Evolutionary conservation across 257 asterid genomes (phyloP).

Genomic region (Ophiorrhiza pumila): DNA sequence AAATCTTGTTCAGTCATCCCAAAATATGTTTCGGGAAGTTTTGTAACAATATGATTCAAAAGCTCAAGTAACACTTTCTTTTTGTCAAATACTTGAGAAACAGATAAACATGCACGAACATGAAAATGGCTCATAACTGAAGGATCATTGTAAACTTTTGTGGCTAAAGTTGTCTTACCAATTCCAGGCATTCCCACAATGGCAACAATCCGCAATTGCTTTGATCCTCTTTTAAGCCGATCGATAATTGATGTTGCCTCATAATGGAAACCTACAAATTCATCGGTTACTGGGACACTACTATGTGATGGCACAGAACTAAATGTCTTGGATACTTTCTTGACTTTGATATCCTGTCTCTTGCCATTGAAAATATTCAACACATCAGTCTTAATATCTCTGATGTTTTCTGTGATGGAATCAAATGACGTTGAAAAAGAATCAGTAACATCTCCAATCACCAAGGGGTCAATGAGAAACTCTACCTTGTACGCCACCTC

Average conservation of each 20-base stretch:
- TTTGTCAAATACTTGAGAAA: not conserved
- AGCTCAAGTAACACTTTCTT: not conserved
- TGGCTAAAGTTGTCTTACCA: constrained; percentile 22
- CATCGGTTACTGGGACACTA: not conserved
- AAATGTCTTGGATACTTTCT: not conserved
- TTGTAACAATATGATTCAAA: not conserved
- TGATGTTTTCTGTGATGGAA: not conserved
- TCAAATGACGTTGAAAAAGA: not conserved
- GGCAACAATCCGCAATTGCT: not conserved
- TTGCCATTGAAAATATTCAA: not conserved
- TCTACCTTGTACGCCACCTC: not conserved
- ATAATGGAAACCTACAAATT: constrained; percentile 2
- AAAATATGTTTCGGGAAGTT: not conserved
- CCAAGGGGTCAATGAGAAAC: too few relatives aligned
- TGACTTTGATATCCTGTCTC: too few relatives aligned
- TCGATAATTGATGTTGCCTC: not conserved
- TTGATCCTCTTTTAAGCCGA: constrained; percentile 1
- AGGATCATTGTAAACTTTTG: constrained; percentile 2
- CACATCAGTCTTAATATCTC: not conserved
- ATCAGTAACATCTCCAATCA: not conserved
- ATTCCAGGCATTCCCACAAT: constrained; percentile 16
- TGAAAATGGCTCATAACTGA: not conserved
- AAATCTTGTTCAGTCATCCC: not conserved
- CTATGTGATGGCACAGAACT: not conserved
- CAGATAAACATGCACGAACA: not conserved